Percentiles rank a stretch among this genome's conserved stretches.
phyloP scores from a whole-genome alignment of 225 moss, liverwort and hornwort genomes.

The Physcomitrium patens region DNA sequence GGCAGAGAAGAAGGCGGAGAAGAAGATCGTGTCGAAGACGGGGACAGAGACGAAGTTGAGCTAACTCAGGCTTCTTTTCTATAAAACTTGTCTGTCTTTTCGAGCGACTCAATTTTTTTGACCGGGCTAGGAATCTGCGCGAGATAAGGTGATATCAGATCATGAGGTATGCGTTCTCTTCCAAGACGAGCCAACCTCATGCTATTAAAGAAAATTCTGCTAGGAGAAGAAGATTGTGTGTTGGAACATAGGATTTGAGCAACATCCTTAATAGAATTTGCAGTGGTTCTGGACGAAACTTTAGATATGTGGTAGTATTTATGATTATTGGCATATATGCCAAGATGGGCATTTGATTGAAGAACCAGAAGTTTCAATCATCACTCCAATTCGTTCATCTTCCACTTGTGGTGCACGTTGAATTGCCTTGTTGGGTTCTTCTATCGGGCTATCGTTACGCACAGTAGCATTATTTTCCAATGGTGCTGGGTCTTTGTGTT shows the following conservation, averaged over 20 bases:
- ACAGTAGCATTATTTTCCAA: not conserved
- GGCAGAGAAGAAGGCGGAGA: not conserved
- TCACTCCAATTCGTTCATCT: no score
- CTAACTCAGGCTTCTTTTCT: not conserved
- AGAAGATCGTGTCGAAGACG: not conserved
- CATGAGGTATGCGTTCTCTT: not conserved
- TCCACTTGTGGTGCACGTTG: not conserved
- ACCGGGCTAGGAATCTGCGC: not conserved
- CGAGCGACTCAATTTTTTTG: not conserved
- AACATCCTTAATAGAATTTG: not conserved
- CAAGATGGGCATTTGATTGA: not conserved
- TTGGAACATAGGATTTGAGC: not conserved
- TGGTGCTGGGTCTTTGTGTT: not conserved
- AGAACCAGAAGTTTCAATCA: no score
- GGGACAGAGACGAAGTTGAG: slow-evolving; percentile 19
- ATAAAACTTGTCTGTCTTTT: not conserved
- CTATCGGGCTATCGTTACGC: not conserved
- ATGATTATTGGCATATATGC: not conserved
- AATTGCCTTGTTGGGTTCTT: not conserved
- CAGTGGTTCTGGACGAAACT: not conserved
- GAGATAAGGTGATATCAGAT: not conserved
- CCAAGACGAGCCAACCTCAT: not conserved
- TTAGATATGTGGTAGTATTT: not conserved
- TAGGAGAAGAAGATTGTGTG: not conserved
- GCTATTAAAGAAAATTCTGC: not conserved